These are phyloP conservation scores for Fomitopsis schrenkii DNA, from an alignment of 1,284 basidiomycete genomes.

Conservation along the genomic window DNA sequence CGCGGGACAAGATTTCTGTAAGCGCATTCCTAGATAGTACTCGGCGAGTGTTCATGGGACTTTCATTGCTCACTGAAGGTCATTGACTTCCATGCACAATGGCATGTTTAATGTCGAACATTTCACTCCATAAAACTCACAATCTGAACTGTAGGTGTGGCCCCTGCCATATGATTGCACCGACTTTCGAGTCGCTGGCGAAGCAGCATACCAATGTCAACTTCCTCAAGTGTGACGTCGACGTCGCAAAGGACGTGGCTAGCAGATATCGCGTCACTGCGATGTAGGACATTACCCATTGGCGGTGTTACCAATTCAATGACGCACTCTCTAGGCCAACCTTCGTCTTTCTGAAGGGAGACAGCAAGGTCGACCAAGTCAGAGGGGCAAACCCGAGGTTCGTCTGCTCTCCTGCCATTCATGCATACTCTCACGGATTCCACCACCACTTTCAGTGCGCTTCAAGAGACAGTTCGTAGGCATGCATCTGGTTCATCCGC, in stretches of 20 bases:
- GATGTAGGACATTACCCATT: conserved; percentile 44
- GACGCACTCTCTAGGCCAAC: conserved; percentile 56
- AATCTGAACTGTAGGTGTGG: conserved; percentile 57
- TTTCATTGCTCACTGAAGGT: conserved; percentile 40
- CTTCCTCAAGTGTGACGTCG: conserved; percentile 80
- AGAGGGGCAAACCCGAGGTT: conserved; percentile 65
- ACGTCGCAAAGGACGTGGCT: conserved; percentile 64
- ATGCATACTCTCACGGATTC: background rate
- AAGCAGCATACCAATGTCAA: conserved; percentile 65
- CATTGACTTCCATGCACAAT: conserved; percentile 80
- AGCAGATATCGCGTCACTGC: conserved; percentile 55
- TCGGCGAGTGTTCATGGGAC: too few species aligned
- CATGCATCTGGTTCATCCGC: conserved; percentile 39
- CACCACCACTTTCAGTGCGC: conserved; percentile 34
- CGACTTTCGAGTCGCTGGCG: conserved; percentile 62
- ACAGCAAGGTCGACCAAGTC: conserved; percentile 61
- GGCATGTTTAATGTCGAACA: conserved; percentile 36
- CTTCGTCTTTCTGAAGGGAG: conserved; percentile 72
- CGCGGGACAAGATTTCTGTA: conserved; percentile 64
- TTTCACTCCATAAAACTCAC: background rate
- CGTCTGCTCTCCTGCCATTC: background rate
- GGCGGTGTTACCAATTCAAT: background rate
- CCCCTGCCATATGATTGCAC: conserved; percentile 76
- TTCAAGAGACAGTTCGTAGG: conserved; percentile 53
- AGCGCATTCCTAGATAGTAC: conserved; percentile 7